Evolutionary conservation across 1,139 yeast species (phyloP), one percentile per base, ranked within the genome.

Genomic region (Taphrina communis): DNA sequence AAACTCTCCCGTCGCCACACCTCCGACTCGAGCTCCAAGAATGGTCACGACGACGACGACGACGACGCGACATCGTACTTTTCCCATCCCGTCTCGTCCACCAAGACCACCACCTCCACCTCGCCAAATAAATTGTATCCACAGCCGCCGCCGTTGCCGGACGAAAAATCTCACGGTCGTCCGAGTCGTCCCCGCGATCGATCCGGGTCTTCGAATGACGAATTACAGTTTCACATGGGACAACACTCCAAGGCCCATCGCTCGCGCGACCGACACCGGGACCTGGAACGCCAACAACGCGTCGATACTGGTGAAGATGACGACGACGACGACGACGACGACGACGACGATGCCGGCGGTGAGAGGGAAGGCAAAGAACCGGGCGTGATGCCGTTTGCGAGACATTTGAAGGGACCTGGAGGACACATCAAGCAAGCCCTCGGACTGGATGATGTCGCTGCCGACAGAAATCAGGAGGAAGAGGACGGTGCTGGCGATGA

Each of bases 191-290:
- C 17, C 17, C 17, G 17, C 17, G 17, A 17, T 17, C 17, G 35
- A 51, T 9, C 11, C 41, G 7, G 35, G 19, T 12, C 17, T 17
- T 31, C 39, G 35, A 41, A 52, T 4, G 42, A 52, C 21, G 42
- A 35, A 35, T 36, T 52, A 41, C 17, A 52, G 35, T 52, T 52
- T n/a, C 57, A 52, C 21, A 52, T 52, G 57, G 57, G 57, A 7
- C 57, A 52, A 35, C 57, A 48, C 52, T 21, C 52, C 35, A 48
- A 19, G 52, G 25, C 31, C 35, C 52, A 48, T 19, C 8, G 14
- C 7, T n/a, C 52, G 9, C 52, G 52, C 52, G 52, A 48, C 31
- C 25, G 35, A 14, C 17, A 42, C 17, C 52, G 52, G 14, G 31
- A 19, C 31, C 11, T 21, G 9, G 52, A 48, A 14, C 52, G 52